These are phyloP conservation scores for Acer yangbiense DNA, from an alignment of 345 rosid species.

Conservation along the genomic window DNA sequence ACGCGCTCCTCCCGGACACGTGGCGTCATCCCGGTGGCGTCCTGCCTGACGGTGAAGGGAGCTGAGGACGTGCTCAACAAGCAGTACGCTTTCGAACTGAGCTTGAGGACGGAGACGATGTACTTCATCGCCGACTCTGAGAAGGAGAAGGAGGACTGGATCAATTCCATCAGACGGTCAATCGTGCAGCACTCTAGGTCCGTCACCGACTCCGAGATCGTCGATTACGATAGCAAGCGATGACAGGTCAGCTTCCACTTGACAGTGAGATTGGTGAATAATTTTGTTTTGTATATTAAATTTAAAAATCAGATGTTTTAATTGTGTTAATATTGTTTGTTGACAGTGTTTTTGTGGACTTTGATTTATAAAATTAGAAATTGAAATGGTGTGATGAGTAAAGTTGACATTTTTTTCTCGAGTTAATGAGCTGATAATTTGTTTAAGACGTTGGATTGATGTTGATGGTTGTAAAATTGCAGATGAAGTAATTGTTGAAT, in stretches of 20 bases:
- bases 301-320: too few relatives aligned
- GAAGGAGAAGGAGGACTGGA: constrained; percentile 83
- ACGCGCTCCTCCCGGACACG: constrained; percentile 62
- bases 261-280: too few relatives aligned
- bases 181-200: constrained; percentile 76
- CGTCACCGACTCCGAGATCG: constrained; percentile 68
- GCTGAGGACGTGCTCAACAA: constrained; percentile 69
- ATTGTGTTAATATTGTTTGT: background rate
- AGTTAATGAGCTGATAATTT: background rate
- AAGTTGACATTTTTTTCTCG: background rate
- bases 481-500: background rate
- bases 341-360: background rate
- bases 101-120: constrained; percentile 59
- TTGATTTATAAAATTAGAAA: background rate
- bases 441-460: background rate
- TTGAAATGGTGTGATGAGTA: constrained; percentile 7
- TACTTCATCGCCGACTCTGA: constrained; percentile 73
- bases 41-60: constrained; percentile 73
- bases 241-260: too few relatives aligned
- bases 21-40: constrained; percentile 60
- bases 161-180: constrained; percentile 74
- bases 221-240: constrained; percentile 52
- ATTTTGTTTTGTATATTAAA: too few relatives aligned
- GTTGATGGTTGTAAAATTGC: background rate
- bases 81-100: constrained; percentile 63